These are phyloP conservation scores for Candida nitratophila DNA, from an alignment of 805 yeast species.

Conservation along the genomic window DNA sequence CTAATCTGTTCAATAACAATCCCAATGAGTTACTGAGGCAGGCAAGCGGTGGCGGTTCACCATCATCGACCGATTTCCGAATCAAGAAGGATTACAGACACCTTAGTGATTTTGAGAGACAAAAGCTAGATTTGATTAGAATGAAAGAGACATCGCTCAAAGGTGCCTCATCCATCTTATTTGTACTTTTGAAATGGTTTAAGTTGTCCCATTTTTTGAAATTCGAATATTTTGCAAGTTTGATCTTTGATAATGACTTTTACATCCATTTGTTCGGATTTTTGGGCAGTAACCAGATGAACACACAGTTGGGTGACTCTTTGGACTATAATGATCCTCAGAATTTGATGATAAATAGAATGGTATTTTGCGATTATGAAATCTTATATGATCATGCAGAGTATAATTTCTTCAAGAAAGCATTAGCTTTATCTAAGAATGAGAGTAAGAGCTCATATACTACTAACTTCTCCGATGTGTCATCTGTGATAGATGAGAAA, in stretches of 20 bases:
- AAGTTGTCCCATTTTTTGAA: slow-evolving; percentile 72
- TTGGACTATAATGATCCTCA: slow-evolving; percentile 22
- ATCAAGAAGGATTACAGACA: slow-evolving; percentile 12
- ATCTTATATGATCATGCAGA: slow-evolving; percentile 18
- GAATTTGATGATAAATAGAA: slow-evolving; percentile 18
- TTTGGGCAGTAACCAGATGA: slow-evolving; percentile 22
- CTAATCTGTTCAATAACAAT: slow-evolving; percentile 30
- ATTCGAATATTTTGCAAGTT: slow-evolving; percentile 62
- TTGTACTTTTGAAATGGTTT: slow-evolving; percentile 65
- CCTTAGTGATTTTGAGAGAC: slow-evolving; percentile 19
- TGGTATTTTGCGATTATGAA: slow-evolving; percentile 26
- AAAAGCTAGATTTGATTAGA: slow-evolving; percentile 46
- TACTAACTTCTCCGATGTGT: slow-evolving; percentile 9
- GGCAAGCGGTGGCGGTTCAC: slow-evolving; percentile 6
- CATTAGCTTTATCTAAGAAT: slow-evolving; percentile 10
- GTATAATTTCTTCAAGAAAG: slow-evolving; percentile 18
- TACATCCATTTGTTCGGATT: slow-evolving; percentile 30
- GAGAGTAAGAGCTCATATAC: slow-evolving; percentile 3
- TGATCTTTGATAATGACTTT: slow-evolving; percentile 69
- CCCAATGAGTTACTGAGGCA: slow-evolving; percentile 9
- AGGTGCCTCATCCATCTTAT: slow-evolving; percentile 47
- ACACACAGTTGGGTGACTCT: slow-evolving; percentile 16
- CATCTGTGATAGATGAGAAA: background rate
- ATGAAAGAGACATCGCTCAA: slow-evolving; percentile 59
- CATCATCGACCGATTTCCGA: slow-evolving; percentile 28